A percentile compares a stretch with the other conserved stretches of the same genome.
Evolutionary conservation across 192 early-diverging fungal species (phyloP).

Genomic region (Linnemannia elongata): DNA sequence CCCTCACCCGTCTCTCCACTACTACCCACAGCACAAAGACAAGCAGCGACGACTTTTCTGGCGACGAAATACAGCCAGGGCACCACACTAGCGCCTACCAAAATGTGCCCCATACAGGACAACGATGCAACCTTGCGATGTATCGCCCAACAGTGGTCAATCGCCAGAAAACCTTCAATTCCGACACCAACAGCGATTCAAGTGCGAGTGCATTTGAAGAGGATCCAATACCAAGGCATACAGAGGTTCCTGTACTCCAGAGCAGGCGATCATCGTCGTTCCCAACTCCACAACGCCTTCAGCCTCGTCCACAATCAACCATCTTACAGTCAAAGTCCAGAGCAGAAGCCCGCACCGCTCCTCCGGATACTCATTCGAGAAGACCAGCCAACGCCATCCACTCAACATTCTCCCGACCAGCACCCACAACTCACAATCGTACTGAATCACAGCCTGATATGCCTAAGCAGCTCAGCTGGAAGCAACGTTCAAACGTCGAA

Average conservation of each 20-base stretch:
- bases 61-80: not conserved
- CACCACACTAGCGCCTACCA: not conserved
- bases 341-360: not conserved
- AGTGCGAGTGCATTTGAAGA: not conserved
- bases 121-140: not conserved
- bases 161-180: not conserved
- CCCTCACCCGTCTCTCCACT: not conserved
- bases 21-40: not conserved
- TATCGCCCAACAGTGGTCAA: not conserved
- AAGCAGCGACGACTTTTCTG: not conserved
- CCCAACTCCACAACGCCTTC: not conserved
- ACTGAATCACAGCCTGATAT: not conserved
- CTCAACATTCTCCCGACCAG: not conserved
- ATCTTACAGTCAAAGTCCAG: not conserved
- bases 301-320: not conserved
- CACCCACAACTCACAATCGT: not conserved
- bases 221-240: not conserved
- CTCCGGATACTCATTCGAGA: not conserved
- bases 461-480: not conserved
- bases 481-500: not conserved
- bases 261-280: not conserved
- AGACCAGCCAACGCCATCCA: not conserved
- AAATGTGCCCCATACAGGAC: not conserved
- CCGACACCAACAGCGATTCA: not conserved
- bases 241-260: not conserved